Percentiles rank a stretch among this genome's conserved stretches.
Evolutionary conservation across 495 filamentous ascomycete species (phyloP).

Genomic region (Beverwykella pulmonaria): DNA sequence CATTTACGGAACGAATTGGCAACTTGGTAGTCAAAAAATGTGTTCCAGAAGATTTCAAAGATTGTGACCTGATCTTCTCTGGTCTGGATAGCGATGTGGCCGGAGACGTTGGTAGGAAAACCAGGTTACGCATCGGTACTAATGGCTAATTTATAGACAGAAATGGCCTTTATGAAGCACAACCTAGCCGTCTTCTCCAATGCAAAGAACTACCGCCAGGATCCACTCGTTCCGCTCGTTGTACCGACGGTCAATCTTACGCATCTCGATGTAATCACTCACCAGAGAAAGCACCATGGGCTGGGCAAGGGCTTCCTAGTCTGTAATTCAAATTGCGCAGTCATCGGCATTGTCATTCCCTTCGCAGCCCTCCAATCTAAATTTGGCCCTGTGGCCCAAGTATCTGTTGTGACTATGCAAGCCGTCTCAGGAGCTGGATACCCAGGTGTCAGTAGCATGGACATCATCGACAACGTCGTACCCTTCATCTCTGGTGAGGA

Average conservation of each 20-base stretch:
- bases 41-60: constrained; percentile 45
- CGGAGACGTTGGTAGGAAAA: constrained; percentile 46
- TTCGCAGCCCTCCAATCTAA: constrained; percentile 48
- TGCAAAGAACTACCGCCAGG: constrained; percentile 51
- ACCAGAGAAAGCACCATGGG: constrained; percentile 45
- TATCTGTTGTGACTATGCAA: constrained; percentile 51
- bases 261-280: constrained; percentile 46
- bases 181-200: constrained; percentile 50
- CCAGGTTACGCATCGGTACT: not conserved
- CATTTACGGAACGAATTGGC: constrained; percentile 48
- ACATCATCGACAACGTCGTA: constrained; percentile 52
- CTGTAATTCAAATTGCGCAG: constrained; percentile 54
- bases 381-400: constrained; percentile 48
- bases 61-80: constrained; percentile 50
- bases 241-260: constrained; percentile 50
- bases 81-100: constrained; percentile 52
- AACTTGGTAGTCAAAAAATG: constrained; percentile 49
- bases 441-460: constrained; percentile 52
- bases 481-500: constrained; percentile 52
- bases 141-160: constrained; percentile 30
- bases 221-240: constrained; percentile 50
- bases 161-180: constrained; percentile 49
- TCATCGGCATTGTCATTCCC: constrained; percentile 52
- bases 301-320: constrained; percentile 49
- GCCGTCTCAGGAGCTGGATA: constrained; percentile 52